Evolutionary conservation across 768 basidiomycete species (phyloP).

Genomic region (Tulasnella sp.): DNA sequence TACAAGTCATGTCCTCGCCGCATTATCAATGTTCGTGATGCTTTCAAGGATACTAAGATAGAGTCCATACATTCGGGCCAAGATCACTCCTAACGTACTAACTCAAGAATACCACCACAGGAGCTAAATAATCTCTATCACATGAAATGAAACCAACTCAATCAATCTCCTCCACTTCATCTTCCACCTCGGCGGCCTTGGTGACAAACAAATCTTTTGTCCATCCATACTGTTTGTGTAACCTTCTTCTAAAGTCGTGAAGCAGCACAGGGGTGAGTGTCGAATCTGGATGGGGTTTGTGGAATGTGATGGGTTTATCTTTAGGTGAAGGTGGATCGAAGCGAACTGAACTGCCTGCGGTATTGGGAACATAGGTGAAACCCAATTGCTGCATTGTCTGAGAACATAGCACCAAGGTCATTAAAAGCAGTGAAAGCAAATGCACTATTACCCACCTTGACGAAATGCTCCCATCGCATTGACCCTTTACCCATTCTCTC

Average conservation of each 20-base stretch:
- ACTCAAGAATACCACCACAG: no score
- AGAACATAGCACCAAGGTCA: conserved; percentile 1
- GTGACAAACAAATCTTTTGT: conserved; percentile 31
- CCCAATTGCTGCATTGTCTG: conserved; percentile 72
- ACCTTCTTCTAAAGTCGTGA: conserved; percentile 40
- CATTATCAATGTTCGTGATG: no score
- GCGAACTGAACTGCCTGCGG: conserved; percentile 64
- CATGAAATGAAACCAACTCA: no score
- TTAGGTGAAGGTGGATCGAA: conserved; percentile 56
- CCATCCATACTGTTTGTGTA: conserved; percentile 61
- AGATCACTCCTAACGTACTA: no score
- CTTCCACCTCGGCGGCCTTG: conserved; percentile 2
- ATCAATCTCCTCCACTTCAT: conserved; percentile 8
- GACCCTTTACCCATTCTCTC: conserved; percentile 40
- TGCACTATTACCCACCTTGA: conserved; percentile 38
- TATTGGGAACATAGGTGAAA: conserved; percentile 56
- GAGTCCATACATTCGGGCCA: no score
- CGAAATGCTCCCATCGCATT: conserved; percentile 71
- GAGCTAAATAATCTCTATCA: no score
- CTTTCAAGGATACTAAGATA: no score
- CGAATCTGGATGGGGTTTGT: conserved; percentile 68
- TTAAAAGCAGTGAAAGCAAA: not conserved
- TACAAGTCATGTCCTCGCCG: no score
- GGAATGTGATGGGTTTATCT: conserved; percentile 60
- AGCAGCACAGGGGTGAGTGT: conserved; percentile 42